Percentiles rank a stretch among this genome's conserved stretches.
These are phyloP conservation scores for Fusarium clavum DNA, from an alignment of 2,329 filamentous ascomycete genomes.

Conservation along the genomic window DNA sequence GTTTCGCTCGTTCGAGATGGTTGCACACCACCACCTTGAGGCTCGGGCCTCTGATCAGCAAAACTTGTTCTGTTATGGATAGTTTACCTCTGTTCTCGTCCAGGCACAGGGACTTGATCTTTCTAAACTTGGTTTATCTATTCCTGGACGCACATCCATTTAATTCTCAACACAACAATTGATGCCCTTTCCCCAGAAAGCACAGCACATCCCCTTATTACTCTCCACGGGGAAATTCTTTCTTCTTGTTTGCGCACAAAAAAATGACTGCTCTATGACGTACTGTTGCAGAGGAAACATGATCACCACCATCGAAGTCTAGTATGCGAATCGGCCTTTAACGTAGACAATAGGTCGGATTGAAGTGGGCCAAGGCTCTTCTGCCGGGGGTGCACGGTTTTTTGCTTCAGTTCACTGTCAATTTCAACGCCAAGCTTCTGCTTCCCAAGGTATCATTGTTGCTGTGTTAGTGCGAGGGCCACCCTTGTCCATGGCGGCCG, in stretches of 20 bases:
- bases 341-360: conserved; percentile 20
- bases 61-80: conserved; percentile 37
- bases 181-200: conserved; percentile 3
- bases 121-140: conserved; percentile 5
- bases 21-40: conserved; percentile 31
- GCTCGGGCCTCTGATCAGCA: conserved; percentile 37
- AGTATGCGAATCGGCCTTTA: conserved; percentile 35
- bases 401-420: neutral
- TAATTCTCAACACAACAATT: neutral
- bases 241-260: neutral
- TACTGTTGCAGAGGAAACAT: conserved; percentile 25
- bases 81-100: conserved; percentile 31
- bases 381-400: conserved; percentile 30
- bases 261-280: conserved; percentile 35
- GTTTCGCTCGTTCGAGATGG: conserved; percentile 13
- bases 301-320: conserved; percentile 32
- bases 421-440: conserved; percentile 24
- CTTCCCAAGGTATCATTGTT: neutral
- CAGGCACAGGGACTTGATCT: conserved; percentile 33
- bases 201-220: neutral
- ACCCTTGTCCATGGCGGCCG: conserved; percentile 16
- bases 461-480: conserved; percentile 6
- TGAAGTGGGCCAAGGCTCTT: conserved; percentile 14
- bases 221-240: conserved; percentile 3
- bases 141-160: conserved; percentile 4